These are phyloP conservation scores for Letharia lupina DNA, from an alignment of 495 filamentous ascomycete genomes.

Conservation along the genomic window DNA sequence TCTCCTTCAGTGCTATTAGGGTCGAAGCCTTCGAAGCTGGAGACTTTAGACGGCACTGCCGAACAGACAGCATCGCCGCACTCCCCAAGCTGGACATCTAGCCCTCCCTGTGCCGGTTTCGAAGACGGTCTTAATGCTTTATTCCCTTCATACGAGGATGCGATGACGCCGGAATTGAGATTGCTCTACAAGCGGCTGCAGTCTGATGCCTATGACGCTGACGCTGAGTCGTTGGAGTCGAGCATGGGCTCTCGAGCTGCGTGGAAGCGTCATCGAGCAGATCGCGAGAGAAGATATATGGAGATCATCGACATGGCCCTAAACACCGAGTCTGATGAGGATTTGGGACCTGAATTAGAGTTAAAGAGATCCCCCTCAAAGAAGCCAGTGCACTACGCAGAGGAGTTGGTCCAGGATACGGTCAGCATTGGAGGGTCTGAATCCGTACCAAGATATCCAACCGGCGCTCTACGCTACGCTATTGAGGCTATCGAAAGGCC, in stretches of 20 bases:
- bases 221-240: slow-evolving; percentile 7
- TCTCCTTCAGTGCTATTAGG: neutral
- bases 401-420: neutral
- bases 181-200: neutral
- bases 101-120: neutral
- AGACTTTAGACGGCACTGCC: neutral
- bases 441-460: neutral
- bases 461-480: slow-evolving; percentile 10
- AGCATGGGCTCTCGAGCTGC: slow-evolving; percentile 16
- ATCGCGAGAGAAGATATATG: slow-evolving; percentile 15
- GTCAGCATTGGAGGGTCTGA: neutral
- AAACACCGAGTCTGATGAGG: slow-evolving; percentile 15
- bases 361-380: slow-evolving; percentile 7
- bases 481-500: slow-evolving; percentile 17
- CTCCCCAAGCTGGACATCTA: neutral
- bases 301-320: neutral
- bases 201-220: slow-evolving; percentile 12
- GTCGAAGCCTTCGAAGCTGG: neutral
- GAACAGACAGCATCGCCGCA: neutral
- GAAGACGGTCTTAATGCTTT: neutral
- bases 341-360: slow-evolving; percentile 6
- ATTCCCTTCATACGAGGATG: neutral
- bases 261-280: slow-evolving; percentile 7
- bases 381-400: neutral
- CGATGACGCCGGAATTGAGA: neutral